These are phyloP conservation scores for Xylaria curta DNA, from an alignment of 495 filamentous ascomycete species.

Conservation along the genomic window DNA sequence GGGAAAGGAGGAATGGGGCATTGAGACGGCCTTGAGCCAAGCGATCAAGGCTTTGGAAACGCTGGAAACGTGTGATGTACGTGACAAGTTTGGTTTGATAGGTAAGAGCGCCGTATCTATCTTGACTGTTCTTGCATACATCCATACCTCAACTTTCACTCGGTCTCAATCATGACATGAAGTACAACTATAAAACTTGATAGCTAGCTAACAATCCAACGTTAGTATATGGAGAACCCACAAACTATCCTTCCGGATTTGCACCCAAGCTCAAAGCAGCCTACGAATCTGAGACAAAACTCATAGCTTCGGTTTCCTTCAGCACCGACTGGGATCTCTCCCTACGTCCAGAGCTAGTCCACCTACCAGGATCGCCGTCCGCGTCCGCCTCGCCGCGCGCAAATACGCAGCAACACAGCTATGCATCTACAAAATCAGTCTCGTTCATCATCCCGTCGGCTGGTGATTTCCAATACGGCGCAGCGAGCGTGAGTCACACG, in stretches of 20 bases:
- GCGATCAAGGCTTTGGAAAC: conserved; percentile 25
- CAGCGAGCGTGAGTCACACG: conserved; percentile 57
- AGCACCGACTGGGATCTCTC: conserved; percentile 21
- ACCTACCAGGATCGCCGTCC: conserved; percentile 6
- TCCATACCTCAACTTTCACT: neutral
- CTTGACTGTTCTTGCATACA: neutral
- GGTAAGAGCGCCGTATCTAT: conserved; percentile 3
- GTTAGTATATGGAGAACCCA: conserved; percentile 19
- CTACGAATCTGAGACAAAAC: conserved; percentile 21
- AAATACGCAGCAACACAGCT: conserved; percentile 33
- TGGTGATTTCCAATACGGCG: conserved; percentile 42
- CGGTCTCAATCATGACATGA: neutral
- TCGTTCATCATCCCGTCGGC: conserved; percentile 53
- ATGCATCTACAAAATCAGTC: conserved; percentile 37
- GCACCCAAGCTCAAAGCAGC: conserved; percentile 16
- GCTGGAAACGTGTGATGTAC: conserved; percentile 27
- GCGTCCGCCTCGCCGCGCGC: neutral
- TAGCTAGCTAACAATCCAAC: conserved; percentile 4
- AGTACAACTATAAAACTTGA: neutral
- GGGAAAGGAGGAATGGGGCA: conserved; percentile 8
- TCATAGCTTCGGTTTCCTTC: conserved; percentile 23
- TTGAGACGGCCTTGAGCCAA: neutral
- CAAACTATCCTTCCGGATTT: conserved; percentile 12
- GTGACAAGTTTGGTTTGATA: conserved; percentile 29
- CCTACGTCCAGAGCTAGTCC: conserved; percentile 1